Conservation (phyloP, 148 eudicot species). For the Gaultheria prostrata region DNA sequence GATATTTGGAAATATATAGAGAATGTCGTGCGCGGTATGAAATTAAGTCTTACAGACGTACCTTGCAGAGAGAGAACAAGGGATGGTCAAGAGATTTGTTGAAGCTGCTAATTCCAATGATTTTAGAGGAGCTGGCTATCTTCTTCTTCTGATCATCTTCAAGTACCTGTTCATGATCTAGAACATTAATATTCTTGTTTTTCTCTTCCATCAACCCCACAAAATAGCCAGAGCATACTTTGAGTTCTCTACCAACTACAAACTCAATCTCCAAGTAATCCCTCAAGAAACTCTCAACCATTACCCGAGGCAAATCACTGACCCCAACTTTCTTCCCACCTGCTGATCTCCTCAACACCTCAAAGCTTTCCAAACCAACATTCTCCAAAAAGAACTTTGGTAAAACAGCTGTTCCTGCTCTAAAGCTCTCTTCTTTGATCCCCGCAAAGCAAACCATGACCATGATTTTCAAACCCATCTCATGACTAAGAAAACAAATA, state of each 20-base stretch:
- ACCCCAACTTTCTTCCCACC: conserved; percentile 49
- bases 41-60: conserved; percentile 3
- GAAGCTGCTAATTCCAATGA: conserved; percentile 50
- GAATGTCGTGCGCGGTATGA: background rate
- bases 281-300: conserved; percentile 70
- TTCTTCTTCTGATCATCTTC: conserved; percentile 21
- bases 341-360: conserved; percentile 37
- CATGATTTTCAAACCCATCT: conserved; percentile 52
- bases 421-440: conserved; percentile 48
- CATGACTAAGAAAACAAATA: conserved; percentile 35
- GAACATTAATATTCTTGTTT: background rate
- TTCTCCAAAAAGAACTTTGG: conserved; percentile 75
- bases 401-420: conserved; percentile 56
- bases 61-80: conserved; percentile 57
- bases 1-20: background rate
- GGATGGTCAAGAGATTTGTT: conserved; percentile 37
- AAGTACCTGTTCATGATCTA: conserved; percentile 8
- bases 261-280: conserved; percentile 64
- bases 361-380: conserved; percentile 65
- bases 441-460: conserved; percentile 64
- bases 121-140: background rate
- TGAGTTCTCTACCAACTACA: conserved; percentile 63
- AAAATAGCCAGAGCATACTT: conserved; percentile 51
- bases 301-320: conserved; percentile 57
- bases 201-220: conserved; percentile 56